Evolutionary conservation across 306 rosid species (phyloP).

Genomic region (Senna siamea): DNA sequence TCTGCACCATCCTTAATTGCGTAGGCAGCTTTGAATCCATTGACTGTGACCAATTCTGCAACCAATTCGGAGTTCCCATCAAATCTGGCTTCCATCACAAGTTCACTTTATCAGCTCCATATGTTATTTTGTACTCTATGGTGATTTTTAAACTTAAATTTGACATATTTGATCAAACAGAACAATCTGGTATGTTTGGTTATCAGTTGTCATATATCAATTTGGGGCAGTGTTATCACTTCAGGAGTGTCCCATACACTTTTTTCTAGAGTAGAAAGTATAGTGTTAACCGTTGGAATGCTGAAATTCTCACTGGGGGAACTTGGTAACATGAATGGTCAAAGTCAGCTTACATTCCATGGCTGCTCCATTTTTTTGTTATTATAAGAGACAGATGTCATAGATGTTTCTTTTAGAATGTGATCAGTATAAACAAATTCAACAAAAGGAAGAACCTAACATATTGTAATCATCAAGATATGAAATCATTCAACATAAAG

Average conservation of each 20-base stretch:
- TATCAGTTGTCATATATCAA: background rate
- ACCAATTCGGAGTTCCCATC: slow-evolving; percentile 95
- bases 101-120: slow-evolving; percentile 60
- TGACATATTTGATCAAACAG: background rate
- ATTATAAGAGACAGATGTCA: no score
- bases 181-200: background rate
- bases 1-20: slow-evolving; percentile 94
- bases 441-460: no score
- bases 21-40: slow-evolving; percentile 95
- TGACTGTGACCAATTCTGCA: slow-evolving; percentile 83
- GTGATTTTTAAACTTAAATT: background rate
- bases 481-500: background rate
- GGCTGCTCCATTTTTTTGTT: no score
- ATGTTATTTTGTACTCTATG: slow-evolving; percentile 25
- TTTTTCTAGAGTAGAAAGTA: background rate
- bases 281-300: background rate
- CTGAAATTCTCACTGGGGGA: background rate
- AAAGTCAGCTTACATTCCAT: slow-evolving; percentile 16
- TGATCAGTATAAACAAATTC: no score
- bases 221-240: background rate
- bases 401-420: no score
- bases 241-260: background rate
- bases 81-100: slow-evolving; percentile 94
- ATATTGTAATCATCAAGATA: no score
- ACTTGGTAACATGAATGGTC: background rate